These are phyloP conservation scores for Salmacisia buchloeana DNA, from an alignment of 1,284 basidiomycete species.

Conservation along the genomic window DNA sequence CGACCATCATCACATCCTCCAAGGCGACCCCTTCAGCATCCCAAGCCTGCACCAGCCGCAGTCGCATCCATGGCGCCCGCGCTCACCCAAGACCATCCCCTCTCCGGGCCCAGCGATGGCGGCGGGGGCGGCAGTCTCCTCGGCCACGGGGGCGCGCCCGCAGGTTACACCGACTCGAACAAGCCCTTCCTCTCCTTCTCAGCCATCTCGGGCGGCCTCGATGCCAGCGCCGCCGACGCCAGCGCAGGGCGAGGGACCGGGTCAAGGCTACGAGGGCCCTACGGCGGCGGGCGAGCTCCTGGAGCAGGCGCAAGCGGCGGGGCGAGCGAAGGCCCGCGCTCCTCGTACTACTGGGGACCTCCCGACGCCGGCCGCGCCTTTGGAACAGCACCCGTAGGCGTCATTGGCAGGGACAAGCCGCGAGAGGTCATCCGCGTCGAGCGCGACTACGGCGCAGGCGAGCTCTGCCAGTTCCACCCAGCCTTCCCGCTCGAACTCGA, in stretches of 20 bases:
- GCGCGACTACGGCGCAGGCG: slow-evolving; percentile 73
- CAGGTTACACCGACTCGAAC: neutral
- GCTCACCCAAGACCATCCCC: neutral
- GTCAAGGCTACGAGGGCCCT: no score
- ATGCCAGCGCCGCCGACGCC: neutral
- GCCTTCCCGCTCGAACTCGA: slow-evolving; percentile 76
- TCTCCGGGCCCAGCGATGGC: neutral
- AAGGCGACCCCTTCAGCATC: no score
- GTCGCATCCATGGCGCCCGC: neutral
- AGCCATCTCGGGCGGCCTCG: neutral
- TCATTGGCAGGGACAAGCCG: slow-evolving; percentile 73
- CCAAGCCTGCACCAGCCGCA: neutral
- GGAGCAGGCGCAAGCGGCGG: neutral
- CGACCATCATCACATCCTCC: no score
- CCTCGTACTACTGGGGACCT: slow-evolving; percentile 35
- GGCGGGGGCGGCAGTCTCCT: neutral
- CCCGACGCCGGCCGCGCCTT: slow-evolving; percentile 59
- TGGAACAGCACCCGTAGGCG: slow-evolving; percentile 68
- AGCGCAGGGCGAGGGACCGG: neutral
- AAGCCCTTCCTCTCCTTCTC: slow-evolving; percentile 1
- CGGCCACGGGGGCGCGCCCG: neutral
- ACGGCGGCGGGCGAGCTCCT: no score
- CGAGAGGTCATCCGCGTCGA: slow-evolving; percentile 73
- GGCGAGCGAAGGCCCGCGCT: neutral
- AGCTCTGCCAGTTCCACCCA: slow-evolving; percentile 69